Evolutionary conservation across 139 green algal species (phyloP), one percentile per base, ranked within the genome.

Genomic region (Coccomyxa sp.): DNA sequence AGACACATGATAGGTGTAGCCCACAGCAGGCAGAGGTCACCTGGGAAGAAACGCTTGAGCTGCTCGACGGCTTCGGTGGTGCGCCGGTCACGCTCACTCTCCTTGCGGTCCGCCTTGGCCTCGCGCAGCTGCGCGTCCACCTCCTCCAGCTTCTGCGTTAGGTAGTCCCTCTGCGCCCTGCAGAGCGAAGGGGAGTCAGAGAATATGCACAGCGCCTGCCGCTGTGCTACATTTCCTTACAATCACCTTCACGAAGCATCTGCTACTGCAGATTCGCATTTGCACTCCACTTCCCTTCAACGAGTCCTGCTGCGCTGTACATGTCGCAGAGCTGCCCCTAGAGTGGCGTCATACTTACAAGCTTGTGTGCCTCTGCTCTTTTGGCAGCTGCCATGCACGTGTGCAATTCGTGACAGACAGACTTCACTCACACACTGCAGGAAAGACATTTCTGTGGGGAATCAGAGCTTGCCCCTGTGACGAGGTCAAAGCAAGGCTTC

Each of bases 1-100:
- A n/a, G n/a, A n/a, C n/a, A n/a, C n/a, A n/a, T n/a, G n/a, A n/a
- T n/a, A n/a, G n/a, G n/a, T n/a, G n/a, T n/a, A n/a, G n/a, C n/a
- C n/a, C n/a, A n/a, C n/a, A n/a, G n/a, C n/a, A n/a, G n/a, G n/a
- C n/a, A n/a, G n/a, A n/a, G n/a, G n/a, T n/a, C 58, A 84, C 85
- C 84, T 72, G 84, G 85, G 81, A 95, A 87, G 34, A 91, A 72
- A 29, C 86, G 75, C 83, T 92, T 93, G 70, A 98, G 86, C 54
- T 83, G 72, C 18, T 78, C 84, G 29, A 97, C 80, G 29, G 93
- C 89, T 40, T 91, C 85, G 0, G 78, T 73, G 34, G 90, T 84
- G 3, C 87, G 84, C 22, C 76, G 74, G 36, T 95, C 94, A 7
- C 90, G 82, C 36, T 95, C 85, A 39, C 38, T 91, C 79, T 95